Conservation (phyloP, 352 stramenopile species). For the Vaucheria bursata region DNA sequence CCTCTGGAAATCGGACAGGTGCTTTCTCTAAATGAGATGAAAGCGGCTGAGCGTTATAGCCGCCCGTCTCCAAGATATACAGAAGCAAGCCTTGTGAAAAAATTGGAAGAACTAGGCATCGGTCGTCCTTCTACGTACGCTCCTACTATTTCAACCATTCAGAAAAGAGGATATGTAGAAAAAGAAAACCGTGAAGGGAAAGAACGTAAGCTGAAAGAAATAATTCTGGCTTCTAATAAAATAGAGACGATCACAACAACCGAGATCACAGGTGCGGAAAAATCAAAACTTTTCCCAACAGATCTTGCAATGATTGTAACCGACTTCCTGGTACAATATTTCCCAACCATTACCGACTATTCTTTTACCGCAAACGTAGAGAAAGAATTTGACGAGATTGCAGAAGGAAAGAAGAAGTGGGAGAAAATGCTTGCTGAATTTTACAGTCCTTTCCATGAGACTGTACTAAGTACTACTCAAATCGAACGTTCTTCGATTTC, state of each 20-base stretch:
- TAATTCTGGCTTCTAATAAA: too few species aligned
- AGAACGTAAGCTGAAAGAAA: conserved; percentile 3
- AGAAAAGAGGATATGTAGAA: conserved; percentile 52
- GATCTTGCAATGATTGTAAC: conserved; percentile 36
- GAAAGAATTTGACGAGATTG: conserved; percentile 35
- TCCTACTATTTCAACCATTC: conserved; percentile 53
- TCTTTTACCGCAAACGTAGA: conserved; percentile 54
- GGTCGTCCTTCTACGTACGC: conserved; percentile 59
- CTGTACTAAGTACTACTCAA: not conserved
- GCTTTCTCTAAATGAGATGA: not conserved
- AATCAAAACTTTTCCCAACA: not conserved
- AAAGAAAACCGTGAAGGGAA: not conserved
- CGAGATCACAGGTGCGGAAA: not conserved
- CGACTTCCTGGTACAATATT: conserved; percentile 54
- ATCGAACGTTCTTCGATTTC: not conserved
- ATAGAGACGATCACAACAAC: not conserved
- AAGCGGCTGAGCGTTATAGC: not conserved
- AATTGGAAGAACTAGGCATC: conserved; percentile 58
- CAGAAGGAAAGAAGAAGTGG: conserved; percentile 11
- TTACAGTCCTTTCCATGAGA: not conserved
- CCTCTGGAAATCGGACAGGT: not conserved
- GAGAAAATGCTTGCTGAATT: not conserved
- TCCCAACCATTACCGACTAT: conserved; percentile 55
- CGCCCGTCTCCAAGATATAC: conserved; percentile 49
- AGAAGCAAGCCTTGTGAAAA: conserved; percentile 57